Conservation (phyloP, 495 filamentous ascomycete species). For the Bombardia bombarda region DNA sequence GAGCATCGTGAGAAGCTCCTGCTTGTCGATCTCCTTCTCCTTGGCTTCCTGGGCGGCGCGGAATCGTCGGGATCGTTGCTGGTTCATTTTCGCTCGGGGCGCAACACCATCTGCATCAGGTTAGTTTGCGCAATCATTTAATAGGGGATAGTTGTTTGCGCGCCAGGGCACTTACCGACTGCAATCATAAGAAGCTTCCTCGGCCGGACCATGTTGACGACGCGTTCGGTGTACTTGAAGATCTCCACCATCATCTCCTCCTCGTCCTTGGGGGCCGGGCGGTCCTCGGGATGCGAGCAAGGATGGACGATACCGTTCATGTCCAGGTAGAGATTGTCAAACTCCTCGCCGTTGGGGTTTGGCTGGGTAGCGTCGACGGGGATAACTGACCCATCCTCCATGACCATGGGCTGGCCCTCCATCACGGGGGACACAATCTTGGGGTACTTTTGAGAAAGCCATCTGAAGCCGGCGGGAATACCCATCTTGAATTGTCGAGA, state of each 20-base stretch:
- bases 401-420: constrained; percentile 69
- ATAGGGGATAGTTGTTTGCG: no score
- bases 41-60: constrained; percentile 88
- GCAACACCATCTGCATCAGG: constrained; percentile 71
- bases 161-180: constrained; percentile 71
- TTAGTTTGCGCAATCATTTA: constrained; percentile 23
- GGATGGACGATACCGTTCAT: constrained; percentile 99
- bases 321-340: constrained; percentile 96
- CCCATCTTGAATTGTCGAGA: constrained; percentile 66
- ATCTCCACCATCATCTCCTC: constrained; percentile 99
- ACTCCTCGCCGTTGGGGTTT: constrained; percentile 96
- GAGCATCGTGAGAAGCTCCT: constrained; percentile 75
- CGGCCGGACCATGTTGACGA: constrained; percentile 96
- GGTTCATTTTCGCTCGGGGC: constrained; percentile 94
- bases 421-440: constrained; percentile 90
- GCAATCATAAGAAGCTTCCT: constrained; percentile 96
- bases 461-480: constrained; percentile 89
- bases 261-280: constrained; percentile 81
- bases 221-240: constrained; percentile 94
- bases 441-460: constrained; percentile 91
- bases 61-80: constrained; percentile 86
- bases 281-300: constrained; percentile 95
- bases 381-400: constrained; percentile 69
- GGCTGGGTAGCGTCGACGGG: constrained; percentile 76
- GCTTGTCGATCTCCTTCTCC: constrained; percentile 88